Percentiles rank a stretch among this genome's conserved stretches.
Evolutionary conservation across 768 basidiomycete species (phyloP).

Genomic region (Podaxis carcinomalis): DNA sequence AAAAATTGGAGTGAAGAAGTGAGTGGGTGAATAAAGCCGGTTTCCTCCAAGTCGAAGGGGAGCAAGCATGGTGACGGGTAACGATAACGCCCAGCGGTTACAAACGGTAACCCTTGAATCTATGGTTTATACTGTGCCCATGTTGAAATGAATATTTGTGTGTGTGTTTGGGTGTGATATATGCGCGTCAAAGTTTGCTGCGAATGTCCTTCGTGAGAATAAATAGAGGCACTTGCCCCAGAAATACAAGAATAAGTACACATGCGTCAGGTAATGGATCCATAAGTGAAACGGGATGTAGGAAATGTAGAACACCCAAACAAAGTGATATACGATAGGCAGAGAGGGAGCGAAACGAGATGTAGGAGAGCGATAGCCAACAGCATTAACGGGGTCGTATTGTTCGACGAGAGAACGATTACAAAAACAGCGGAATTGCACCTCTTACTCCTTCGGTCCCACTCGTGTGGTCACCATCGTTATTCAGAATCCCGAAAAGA

Average conservation of each 20-base stretch:
- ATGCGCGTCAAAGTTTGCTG: no score
- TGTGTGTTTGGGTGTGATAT: no score
- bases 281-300: background rate
- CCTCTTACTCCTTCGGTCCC: slow-evolving; percentile 23
- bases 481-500: background rate
- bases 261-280: background rate
- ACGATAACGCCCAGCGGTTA: no score
- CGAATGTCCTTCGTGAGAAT: no score
- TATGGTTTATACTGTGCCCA: no score
- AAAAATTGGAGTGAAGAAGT: no score
- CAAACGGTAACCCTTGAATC: no score
- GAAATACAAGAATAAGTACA: background rate
- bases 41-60: no score
- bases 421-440: slow-evolving; percentile 42
- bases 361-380: background rate
- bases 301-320: background rate
- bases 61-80: no score
- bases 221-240: background rate
- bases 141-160: no score
- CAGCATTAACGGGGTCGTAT: background rate
- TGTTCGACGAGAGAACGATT: slow-evolving; percentile 5
- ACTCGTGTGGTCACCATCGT: slow-evolving; percentile 1
- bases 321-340: background rate
- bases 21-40: no score
- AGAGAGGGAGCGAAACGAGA: background rate